phyloP scores from a whole-genome alignment of 2,329 filamentous ascomycete species.

The Aspergillus sp. region DNA sequence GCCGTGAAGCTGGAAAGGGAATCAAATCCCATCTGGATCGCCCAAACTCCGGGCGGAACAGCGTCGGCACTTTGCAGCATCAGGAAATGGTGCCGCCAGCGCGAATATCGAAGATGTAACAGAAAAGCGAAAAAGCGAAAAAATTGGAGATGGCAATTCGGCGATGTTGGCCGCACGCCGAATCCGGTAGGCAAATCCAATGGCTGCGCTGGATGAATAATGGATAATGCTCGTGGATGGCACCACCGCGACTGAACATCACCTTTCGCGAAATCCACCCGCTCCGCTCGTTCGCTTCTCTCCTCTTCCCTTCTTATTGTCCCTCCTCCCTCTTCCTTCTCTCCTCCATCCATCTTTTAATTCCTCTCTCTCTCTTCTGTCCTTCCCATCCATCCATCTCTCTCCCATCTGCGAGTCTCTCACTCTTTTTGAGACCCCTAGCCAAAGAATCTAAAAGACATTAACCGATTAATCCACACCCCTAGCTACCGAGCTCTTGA shows the following conservation, averaged over 20 bases:
- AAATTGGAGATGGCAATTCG: neutral
- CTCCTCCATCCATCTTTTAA: slow-evolving; percentile 6
- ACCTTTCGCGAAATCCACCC: neutral
- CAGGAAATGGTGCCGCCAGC: no score
- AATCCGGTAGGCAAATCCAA: neutral
- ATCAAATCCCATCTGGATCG: no score
- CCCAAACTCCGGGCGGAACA: no score
- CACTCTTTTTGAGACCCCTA: neutral
- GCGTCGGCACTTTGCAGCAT: no score
- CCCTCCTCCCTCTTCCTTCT: slow-evolving; percentile 7
- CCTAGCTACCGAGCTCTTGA: neutral
- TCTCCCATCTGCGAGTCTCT: neutral
- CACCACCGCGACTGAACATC: no score
- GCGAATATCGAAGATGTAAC: no score
- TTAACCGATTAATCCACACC: neutral
- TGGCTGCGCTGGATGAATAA: no score
- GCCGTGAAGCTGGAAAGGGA: no score
- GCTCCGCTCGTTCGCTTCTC: slow-evolving; percentile 2
- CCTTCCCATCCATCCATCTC: neutral
- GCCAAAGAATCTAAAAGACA: neutral
- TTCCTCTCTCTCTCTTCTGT: slow-evolving; percentile 1
- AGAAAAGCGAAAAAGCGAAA: neutral
- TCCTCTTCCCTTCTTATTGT: slow-evolving; percentile 10
- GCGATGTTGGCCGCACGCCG: neutral
- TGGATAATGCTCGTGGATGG: no score